Evolutionary conservation across 345 rosid species (phyloP), one percentile per base, ranked within the genome.

Genomic region (Arabidopsis suecica): DNA sequence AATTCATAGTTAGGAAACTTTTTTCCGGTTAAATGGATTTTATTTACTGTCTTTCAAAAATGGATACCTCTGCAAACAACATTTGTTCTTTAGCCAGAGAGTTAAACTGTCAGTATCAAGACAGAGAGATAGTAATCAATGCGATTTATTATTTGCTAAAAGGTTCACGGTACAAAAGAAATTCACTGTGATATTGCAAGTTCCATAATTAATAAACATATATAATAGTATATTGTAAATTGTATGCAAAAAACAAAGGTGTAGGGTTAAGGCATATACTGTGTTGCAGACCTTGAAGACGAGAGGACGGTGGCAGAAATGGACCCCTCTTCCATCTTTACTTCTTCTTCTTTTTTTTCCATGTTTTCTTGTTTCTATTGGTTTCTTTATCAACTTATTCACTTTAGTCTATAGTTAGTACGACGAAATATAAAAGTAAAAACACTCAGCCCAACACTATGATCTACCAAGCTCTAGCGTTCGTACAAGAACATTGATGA

Each of bases 21-120:
- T 48, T 68, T 34, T 25, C 6, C 33, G 16, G 44, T 59, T 67
- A 50, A 48, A 61, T 34, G 18, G 36, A 45, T 69, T 36, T 62
- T 54, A 45, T 61, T 36, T 62, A 62, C 51, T 62, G 18, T 44
- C 37, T 12, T 22, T 72, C 23, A 4, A 20, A 14, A 30, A 63
- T 37, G 33, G 32, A 25, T 55, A 45, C 41, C 61, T 63, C 70
- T 69, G 80, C 71, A 66, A 50, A 71, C 72, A 72, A 78, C 81
- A 72, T 78, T 72, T 78, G 81, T 72, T 72, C 77, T 59, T 42
- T 66, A 72, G 73, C 69, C 81, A 72, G 74, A 66, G 81, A 66
- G 78, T 78, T 72, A 72, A 68, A 66, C 73, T 66, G 78, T 78
- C 81, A 66, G 78, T 78, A 59, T 72, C 77, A 53, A 8, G 74